Evolutionary conservation across 495 filamentous ascomycete species (phyloP).

Genomic region (Penicillium samsonianum): DNA sequence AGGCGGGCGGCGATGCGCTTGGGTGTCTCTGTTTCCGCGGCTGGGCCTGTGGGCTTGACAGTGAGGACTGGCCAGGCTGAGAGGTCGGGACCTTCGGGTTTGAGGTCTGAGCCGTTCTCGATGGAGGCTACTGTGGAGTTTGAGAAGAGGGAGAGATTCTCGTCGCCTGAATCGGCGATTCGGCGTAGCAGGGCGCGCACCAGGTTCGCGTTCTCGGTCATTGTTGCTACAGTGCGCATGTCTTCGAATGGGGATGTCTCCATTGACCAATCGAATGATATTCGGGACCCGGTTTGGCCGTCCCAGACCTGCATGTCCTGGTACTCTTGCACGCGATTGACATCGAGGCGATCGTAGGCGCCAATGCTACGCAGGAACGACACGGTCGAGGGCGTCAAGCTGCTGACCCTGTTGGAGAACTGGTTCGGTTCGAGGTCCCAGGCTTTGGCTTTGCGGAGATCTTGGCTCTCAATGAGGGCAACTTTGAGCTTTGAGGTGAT

Average conservation of each 20-base stretch:
- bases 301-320: slow-evolving; percentile 97
- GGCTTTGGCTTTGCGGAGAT: slow-evolving; percentile 63
- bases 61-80: slow-evolving; percentile 83
- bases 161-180: slow-evolving; percentile 64
- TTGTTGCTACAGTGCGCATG: slow-evolving; percentile 76
- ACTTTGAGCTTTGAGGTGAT: slow-evolving; percentile 75
- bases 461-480: slow-evolving; percentile 88
- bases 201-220: slow-evolving; percentile 93
- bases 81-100: slow-evolving; percentile 67
- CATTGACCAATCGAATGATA: slow-evolving; percentile 79
- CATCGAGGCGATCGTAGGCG: slow-evolving; percentile 77
- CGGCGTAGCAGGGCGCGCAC: slow-evolving; percentile 71
- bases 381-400: slow-evolving; percentile 82
- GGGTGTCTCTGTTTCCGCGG: slow-evolving; percentile 36
- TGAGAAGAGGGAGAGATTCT: slow-evolving; percentile 66
- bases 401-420: slow-evolving; percentile 94
- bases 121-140: slow-evolving; percentile 76
- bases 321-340: slow-evolving; percentile 76
- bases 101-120: slow-evolving; percentile 62
- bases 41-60: slow-evolving; percentile 47
- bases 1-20: slow-evolving; percentile 72
- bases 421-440: slow-evolving; percentile 65
- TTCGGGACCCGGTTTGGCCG: slow-evolving; percentile 79
- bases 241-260: slow-evolving; percentile 51
- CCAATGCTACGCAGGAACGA: slow-evolving; percentile 73